phyloP scores from a whole-genome alignment of 2,329 filamentous ascomycete genomes.

The Fusarium sp. region DNA sequence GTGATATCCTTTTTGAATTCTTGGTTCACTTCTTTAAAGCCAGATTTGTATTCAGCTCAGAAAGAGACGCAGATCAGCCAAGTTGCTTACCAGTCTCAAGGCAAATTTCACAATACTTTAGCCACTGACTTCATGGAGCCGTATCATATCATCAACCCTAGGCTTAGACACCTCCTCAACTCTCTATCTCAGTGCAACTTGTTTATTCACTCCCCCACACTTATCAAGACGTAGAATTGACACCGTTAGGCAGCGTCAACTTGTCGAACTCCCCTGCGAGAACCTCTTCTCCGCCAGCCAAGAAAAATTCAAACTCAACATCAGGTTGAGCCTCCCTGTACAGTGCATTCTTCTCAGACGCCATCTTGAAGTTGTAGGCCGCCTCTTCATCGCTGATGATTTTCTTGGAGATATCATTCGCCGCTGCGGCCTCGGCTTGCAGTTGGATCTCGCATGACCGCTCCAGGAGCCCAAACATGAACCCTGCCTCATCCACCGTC shows the following conservation, averaged over 20 bases:
- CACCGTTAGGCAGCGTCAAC: not conserved
- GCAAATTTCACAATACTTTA: not conserved
- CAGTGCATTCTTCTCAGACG: not conserved
- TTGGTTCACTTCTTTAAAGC: not conserved
- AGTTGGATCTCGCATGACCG: not conserved
- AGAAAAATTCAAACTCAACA: not conserved
- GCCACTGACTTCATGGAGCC: not conserved
- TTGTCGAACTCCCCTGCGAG: not conserved
- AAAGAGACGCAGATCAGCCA: not conserved
- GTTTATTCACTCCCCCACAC: not conserved
- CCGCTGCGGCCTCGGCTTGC: not conserved
- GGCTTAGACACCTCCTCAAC: not conserved
- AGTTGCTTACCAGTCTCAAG: not conserved
- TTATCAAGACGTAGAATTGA: too few species aligned
- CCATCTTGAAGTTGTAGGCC: not conserved
- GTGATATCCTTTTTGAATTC: not conserved
- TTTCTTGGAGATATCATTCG: not conserved
- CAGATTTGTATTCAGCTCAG: not conserved
- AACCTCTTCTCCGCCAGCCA: not conserved
- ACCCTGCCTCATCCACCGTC: too few species aligned
- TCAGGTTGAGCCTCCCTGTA: not conserved
- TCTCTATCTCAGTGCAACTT: not conserved
- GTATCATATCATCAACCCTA: too few species aligned
- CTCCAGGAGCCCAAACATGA: too few species aligned
- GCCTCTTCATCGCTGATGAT: not conserved